Evolutionary conservation across 1,284 basidiomycete genomes (phyloP), one percentile per base, ranked within the genome.

Genomic region (Ustilago hordei): DNA sequence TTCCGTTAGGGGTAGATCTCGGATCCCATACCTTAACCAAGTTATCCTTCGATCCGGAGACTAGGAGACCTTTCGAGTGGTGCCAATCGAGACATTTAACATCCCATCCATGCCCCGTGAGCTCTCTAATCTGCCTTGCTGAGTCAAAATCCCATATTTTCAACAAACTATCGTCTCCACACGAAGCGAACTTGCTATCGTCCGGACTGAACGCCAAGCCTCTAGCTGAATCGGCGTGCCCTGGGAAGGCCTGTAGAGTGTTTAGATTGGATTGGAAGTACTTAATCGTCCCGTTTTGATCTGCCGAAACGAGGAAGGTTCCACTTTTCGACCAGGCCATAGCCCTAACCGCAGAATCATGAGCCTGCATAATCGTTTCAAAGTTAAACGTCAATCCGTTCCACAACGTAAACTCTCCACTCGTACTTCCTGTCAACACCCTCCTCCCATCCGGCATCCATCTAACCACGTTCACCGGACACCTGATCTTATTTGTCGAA

Each of bases 11-110:
- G 2, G 15, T 73, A 0, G 75, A 55, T 13, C 83, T 89, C 8
- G 96, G 97, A 87, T 99, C 96, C 96, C 96, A 99, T 87, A 99
- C 98, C 84, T 98, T 99, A 87, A 99, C 95, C 79, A 95, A 90
- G 87, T 98, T 98, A 87, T 99, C 97, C 87, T 98, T 98, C 83
- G 93, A 93, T 32, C 97, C 96, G 1, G 93, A 95, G 2, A 93
- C 94, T 19, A 99, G 90, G 7, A 99, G 88, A 3, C 96, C 95
- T 87, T 98, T 98, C 3, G 92, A 94, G 4, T 95, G 94, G 87
- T 99, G 96, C 96, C 96, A 99, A 88, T 98, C 93, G 2, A 98
- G 94, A 81, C 95, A 98, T 85, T 96, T 94, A 34, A 98, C 96
- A 83, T 99, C 96, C 95, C 96, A 99, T 2, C 95, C 95, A 84